Evolutionary conservation across 2,329 filamentous ascomycete genomes (phyloP), one percentile per base, ranked within the genome.

Genomic region (Phyllosticta citribraziliensis): DNA sequence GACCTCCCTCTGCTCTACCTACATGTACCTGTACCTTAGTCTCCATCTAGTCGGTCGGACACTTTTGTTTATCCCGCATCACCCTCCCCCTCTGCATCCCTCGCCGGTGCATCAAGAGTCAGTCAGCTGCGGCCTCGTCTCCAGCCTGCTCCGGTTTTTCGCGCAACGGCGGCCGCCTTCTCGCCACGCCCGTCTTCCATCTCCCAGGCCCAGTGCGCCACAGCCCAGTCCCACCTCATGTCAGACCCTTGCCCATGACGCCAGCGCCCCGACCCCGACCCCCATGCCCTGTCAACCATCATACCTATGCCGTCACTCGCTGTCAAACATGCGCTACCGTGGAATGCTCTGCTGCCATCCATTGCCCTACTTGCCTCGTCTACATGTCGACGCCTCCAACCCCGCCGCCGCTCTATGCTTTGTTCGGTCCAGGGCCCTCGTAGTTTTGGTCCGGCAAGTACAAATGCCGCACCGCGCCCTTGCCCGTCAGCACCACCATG

Each of bases 401-500:
- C 17, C 14, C 33, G 33, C 33, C 14, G 33, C 10, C 14, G 33
- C 33, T 17, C 33, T 40, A 40, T 3, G 33, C 33, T 40, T 40
- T 40, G 33, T 40, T 40, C 33, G 33, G 11, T 40, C 83, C 88
- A 67, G 82, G 93, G 73, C 84, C 89, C 66, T 83, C 81, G 79
- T 99, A 99, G 70, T 88, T 85, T 64, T 73, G 70, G 79, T 99
- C 93, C 52, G 94, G 94, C 71, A 99, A 82, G 76, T 97, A 99
- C 73, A 99, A 78, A 80, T 97, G 94, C 78, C 94, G 85, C 77
- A 94, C 86, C 6, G 93, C 92, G 40, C 94, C 94, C 72, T 88
- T 85, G 70, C 86, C 86, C 65, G 93, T 99, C 76, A 99, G 79
- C 63, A 99, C 94, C 64, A 97, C 93, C 89, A 99, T 91, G 68